These are phyloP conservation scores for Rhodofomes roseus DNA, from an alignment of 1,284 basidiomycete genomes.

Conservation along the genomic window DNA sequence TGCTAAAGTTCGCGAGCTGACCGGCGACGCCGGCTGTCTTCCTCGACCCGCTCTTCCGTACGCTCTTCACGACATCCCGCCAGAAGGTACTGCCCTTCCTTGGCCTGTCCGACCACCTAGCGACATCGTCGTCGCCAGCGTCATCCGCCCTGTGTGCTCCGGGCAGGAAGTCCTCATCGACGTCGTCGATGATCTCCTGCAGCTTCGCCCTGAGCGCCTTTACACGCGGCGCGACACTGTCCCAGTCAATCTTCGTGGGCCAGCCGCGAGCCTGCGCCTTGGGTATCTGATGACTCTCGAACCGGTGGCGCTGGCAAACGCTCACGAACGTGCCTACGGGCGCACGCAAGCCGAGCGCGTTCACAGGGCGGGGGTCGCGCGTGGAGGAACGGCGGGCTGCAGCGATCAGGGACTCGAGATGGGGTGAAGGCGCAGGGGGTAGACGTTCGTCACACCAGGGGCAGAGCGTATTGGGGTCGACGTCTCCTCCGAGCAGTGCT, in stretches of 20 bases:
- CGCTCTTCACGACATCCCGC: slow-evolving; percentile 56
- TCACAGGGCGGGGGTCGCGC: slow-evolving; percentile 62
- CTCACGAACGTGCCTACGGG: slow-evolving; percentile 56
- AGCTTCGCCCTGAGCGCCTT: slow-evolving; percentile 42
- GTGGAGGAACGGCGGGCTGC: slow-evolving; percentile 47
- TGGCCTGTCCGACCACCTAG: slow-evolving; percentile 27
- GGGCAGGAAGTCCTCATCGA: slow-evolving; percentile 30
- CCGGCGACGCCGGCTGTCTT: slow-evolving; percentile 63
- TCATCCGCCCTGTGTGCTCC: slow-evolving; percentile 14
- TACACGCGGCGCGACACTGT: slow-evolving; percentile 48
- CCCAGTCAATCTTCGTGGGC: slow-evolving; percentile 71
- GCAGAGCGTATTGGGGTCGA: slow-evolving; percentile 65
- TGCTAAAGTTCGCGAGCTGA: slow-evolving; percentile 73
- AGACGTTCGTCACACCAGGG: slow-evolving; percentile 74
- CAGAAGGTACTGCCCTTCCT: slow-evolving; percentile 60
- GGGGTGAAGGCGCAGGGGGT: slow-evolving; percentile 57
- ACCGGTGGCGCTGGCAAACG: slow-evolving; percentile 73
- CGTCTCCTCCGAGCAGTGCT: slow-evolving; percentile 40
- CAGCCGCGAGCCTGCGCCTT: slow-evolving; percentile 65
- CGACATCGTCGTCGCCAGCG: slow-evolving; percentile 13
- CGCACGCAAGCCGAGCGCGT: slow-evolving; percentile 64
- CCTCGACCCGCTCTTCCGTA: slow-evolving; percentile 58
- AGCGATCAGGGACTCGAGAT: slow-evolving; percentile 51
- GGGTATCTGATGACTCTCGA: slow-evolving; percentile 68
- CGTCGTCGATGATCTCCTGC: slow-evolving; percentile 48